Conservation (phyloP, 352 stramenopile species). For the Pythium aquatile region DNA sequence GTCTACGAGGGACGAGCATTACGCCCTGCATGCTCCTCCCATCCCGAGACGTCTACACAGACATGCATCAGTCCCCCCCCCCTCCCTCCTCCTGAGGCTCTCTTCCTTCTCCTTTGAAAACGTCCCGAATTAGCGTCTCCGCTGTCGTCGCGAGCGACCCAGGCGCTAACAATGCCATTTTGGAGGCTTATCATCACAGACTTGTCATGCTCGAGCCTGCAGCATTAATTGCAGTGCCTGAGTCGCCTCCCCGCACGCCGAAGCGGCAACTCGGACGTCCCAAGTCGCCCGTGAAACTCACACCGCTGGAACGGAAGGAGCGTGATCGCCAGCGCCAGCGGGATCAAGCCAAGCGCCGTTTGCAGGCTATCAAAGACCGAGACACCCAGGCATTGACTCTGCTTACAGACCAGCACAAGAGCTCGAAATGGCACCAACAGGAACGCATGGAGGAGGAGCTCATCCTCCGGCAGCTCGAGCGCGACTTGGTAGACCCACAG, state of each 20-base stretch:
- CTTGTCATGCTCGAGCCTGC: neutral
- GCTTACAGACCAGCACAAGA: constrained; percentile 17
- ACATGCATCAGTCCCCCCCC: neutral
- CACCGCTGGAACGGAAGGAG: constrained; percentile 30
- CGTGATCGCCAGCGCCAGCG: constrained; percentile 25
- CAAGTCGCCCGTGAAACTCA: constrained; percentile 29
- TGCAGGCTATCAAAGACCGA: constrained; percentile 18
- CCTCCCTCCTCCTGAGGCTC: neutral
- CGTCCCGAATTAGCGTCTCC: neutral
- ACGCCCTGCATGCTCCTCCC: neutral
- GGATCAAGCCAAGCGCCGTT: constrained; percentile 26
- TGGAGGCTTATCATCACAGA: neutral
- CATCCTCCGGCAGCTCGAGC: constrained; percentile 54
- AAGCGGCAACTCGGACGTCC: constrained; percentile 1
- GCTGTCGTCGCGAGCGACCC: neutral
- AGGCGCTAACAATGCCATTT: neutral
- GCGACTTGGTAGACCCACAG: constrained; percentile 56
- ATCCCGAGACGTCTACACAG: neutral
- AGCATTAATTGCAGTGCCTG: neutral
- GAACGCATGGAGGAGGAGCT: constrained; percentile 60
- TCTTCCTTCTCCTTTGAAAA: neutral
- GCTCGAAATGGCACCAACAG: constrained; percentile 26
- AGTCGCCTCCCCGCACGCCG: constrained; percentile 3
- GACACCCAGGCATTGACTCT: constrained; percentile 14
- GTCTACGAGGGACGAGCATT: neutral